Evolutionary conservation across 352 stramenopile species (phyloP), one percentile per base, ranked within the genome.

Genomic region (Blastocystis hominis): DNA sequence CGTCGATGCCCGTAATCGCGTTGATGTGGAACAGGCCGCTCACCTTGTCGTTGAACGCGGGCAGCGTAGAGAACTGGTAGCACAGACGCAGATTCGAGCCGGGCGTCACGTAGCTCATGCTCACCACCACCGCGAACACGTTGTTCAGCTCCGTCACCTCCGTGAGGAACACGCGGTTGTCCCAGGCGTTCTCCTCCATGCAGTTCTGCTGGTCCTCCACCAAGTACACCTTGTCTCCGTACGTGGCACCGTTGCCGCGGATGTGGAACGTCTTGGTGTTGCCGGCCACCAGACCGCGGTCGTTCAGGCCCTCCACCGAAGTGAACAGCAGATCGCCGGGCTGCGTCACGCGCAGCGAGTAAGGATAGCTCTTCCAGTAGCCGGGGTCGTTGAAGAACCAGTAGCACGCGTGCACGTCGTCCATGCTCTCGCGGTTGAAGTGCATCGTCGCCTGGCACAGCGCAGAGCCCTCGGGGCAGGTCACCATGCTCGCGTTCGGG

Each of bases 281-380:
- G 30, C 50, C 50, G 7, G 72, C 72, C 3, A 84, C 72, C 47
- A 84, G 56, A n/a, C 72, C 72, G 34, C 72, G 72, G 56, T 84
- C 50, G 36, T 42, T 40, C 47, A 84, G 20, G 42, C 55, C 55
- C 20, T 84, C 72, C 53, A 84, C 34, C n/a, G 72, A 84, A 30
- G 47, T 68, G 47, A 84, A 66, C 50, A 20, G 20, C 53, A 84
- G 50, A 50, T 84, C 72, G 20, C 72, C 72, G 36, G 72, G 72
- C 72, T 56, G 38, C 53, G 50, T 84, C 34, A 84, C 42, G 38
- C 50, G 47, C 50, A 84, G 56, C 38, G 47, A 68, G 50, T 66
- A 68, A 17, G 47, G 47, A 24, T 84, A 84, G 50, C 72, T 84
- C 72, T 84, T 84, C 72, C 72, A 84, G 72, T 84, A 84, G 40